Base-by-base conservation (phyloP, 768 basidiomycete genomes). In the Auriscalpium vulgare region DNA sequence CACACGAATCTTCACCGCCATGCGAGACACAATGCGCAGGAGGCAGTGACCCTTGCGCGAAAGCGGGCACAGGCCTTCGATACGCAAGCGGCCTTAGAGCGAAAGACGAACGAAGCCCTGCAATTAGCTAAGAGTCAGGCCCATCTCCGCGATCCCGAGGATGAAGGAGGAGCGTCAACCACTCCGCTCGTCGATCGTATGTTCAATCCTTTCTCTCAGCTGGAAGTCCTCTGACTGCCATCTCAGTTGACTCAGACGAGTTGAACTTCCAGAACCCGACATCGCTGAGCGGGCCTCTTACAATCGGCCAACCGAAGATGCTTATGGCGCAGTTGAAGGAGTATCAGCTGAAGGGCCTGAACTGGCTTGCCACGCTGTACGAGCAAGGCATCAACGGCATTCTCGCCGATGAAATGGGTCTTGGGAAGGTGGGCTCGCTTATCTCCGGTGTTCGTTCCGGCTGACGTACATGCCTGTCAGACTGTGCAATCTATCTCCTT, bases 311-410 rank as follows among this genome's bases (percentile, higher is more conserved):
- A 66, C 97, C 97, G 8, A 84, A 84, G 70, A 95, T 98, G 90
- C 76, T 99, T 59, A 92, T 93, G 82, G 93, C 94, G 8, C 90
- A 92, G 62, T 74, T 99, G 53, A 99, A 99, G 71, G 97, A 99
- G 69, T 99, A 98, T 68, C 97, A 99, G 68, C 71, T 99, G 55
- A 98, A 98, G 66, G 97, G 97, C 59, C 78, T 99, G 37, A 98
- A 97, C 61, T 99, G 97, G 97, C 76, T 99, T 23, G 97, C 87
- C 16, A 97, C 95, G 14, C 75, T 99, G 19, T 99, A 98, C 66
- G 97, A 98, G 68, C 95, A 98, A 70, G 97, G 97, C 47, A 98
- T 98, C 78, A 99, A 99, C 66, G 97, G 97, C 49, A 99, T 99
- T 64, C 80, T 99, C 19, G 97, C 97, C 2, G 97, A 99, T 67